Conservation (phyloP, 257 asterid species). For the Salvia splendens region DNA sequence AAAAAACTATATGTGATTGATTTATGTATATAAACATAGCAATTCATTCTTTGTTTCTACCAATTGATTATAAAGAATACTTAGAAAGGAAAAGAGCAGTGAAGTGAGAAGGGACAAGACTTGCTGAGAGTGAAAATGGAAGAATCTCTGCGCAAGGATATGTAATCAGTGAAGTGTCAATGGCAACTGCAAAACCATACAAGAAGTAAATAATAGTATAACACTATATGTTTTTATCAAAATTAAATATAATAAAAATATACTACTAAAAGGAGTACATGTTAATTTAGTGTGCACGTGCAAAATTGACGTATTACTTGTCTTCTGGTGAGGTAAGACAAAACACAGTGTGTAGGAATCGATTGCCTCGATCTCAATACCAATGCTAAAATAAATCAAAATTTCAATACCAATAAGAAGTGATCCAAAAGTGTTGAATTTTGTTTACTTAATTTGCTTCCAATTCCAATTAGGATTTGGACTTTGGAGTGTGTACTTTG, state of each 20-base stretch:
- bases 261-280: not conserved
- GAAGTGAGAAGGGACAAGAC: slow-evolving; percentile 51
- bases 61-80: slow-evolving; percentile 27
- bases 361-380: slow-evolving; percentile 16
- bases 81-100: slow-evolving; percentile 29
- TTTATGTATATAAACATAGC: too few species aligned
- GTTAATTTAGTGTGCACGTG: slow-evolving; percentile 15
- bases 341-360: slow-evolving; percentile 35
- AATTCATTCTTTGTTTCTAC: too few species aligned
- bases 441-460: slow-evolving; percentile 3
- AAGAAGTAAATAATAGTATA: not conserved
- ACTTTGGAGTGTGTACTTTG: not conserved
- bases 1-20: too few species aligned
- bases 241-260: too few species aligned
- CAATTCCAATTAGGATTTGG: slow-evolving; percentile 39
- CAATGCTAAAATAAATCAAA: not conserved
- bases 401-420: not conserved
- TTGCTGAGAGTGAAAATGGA: slow-evolving; percentile 38
- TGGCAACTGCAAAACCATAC: slow-evolving; percentile 5
- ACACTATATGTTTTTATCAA: too few species aligned
- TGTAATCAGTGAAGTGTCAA: slow-evolving; percentile 55
- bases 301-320: slow-evolving; percentile 22
- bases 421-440: too few species aligned
- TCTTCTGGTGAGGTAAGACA: slow-evolving; percentile 41
- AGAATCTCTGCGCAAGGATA: slow-evolving; percentile 56